These are phyloP conservation scores for Debaryomyces hansenii DNA, from an alignment of 805 yeast genomes.

Conservation along the genomic window DNA sequence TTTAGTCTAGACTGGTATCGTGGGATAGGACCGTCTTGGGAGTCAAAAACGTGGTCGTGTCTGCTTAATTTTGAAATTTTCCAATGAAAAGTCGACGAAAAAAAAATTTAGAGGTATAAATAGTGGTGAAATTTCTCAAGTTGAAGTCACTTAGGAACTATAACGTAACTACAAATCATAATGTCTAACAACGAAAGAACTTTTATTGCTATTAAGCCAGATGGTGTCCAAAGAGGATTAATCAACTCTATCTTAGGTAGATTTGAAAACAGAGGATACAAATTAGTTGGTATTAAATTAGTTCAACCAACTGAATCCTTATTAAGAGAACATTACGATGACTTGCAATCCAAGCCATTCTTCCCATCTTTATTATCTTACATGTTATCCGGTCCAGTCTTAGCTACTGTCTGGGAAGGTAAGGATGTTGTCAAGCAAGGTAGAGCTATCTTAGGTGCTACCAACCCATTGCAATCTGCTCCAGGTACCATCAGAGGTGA, in stretches of 20 bases:
- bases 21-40: not conserved
- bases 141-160: not conserved
- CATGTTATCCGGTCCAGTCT: constrained; percentile 98
- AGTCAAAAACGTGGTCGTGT: not conserved
- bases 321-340: constrained; percentile 92
- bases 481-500: constrained; percentile 99
- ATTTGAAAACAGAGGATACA: constrained; percentile 97
- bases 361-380: constrained; percentile 94
- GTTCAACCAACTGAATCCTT: constrained; percentile 82
- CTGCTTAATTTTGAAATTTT: constrained; percentile 4
- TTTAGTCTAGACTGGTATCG: not conserved
- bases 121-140: constrained; percentile 1
- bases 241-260: constrained; percentile 85
- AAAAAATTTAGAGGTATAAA: constrained; percentile 2
- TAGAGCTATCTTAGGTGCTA: constrained; percentile 96
- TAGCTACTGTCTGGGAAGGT: constrained; percentile 99
- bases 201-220: constrained; percentile 94
- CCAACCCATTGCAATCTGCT: constrained; percentile 95
- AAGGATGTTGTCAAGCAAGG: constrained; percentile 99
- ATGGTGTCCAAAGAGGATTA: constrained; percentile 99
- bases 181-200: constrained; percentile 80
- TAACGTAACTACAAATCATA: constrained; percentile 6
- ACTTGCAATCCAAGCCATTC: constrained; percentile 94
- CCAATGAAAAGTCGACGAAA: constrained; percentile 5
- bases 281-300: constrained; percentile 93